These are phyloP conservation scores for Byssochlamys sp. DNA, from an alignment of 2,329 filamentous ascomycete species.

Conservation along the genomic window DNA sequence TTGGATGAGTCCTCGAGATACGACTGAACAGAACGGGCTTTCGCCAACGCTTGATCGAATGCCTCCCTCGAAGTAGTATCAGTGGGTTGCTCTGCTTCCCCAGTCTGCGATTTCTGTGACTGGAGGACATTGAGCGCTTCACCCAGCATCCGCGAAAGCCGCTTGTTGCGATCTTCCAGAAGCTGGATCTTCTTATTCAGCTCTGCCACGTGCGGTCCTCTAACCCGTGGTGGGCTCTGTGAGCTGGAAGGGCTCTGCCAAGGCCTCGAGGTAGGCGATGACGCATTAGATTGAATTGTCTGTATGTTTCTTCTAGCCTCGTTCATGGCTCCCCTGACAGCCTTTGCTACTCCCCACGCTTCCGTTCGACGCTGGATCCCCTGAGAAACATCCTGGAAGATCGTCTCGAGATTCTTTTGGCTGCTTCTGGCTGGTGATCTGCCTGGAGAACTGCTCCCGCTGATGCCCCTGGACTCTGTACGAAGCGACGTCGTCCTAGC, in stretches of 20 bases:
- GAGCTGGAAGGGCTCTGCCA: conserved; percentile 9
- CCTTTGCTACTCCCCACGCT: conserved; percentile 41
- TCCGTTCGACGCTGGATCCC: conserved; percentile 40
- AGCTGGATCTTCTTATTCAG: conserved; percentile 23
- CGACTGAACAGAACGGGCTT: conserved; percentile 34
- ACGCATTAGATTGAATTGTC: conserved; percentile 32
- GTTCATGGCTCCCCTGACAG: conserved; percentile 38
- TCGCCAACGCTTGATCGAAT: conserved; percentile 29
- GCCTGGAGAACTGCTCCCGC: conserved; percentile 23
- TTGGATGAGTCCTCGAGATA: conserved; percentile 33
- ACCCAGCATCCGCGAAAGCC: conserved; percentile 32
- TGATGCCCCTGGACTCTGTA: conserved; percentile 20
- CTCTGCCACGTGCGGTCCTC: conserved; percentile 11
- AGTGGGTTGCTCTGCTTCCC: conserved; percentile 14
- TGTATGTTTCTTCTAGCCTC: conserved; percentile 40
- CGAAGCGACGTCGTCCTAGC: conserved; percentile 16
- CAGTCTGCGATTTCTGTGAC: conserved; percentile 24
- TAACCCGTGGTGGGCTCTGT: conserved; percentile 7
- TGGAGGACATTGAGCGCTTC: conserved; percentile 34
- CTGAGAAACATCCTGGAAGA: conserved; percentile 41
- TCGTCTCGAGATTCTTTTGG: conserved; percentile 34
- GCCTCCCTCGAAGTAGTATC: conserved; percentile 18
- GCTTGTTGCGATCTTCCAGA: conserved; percentile 32
- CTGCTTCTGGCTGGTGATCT: conserved; percentile 29
- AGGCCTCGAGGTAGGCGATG: conserved; percentile 16